These are phyloP conservation scores for Trypethelium eluteriae DNA, from an alignment of 495 filamentous ascomycete species.

Conservation along the genomic window DNA sequence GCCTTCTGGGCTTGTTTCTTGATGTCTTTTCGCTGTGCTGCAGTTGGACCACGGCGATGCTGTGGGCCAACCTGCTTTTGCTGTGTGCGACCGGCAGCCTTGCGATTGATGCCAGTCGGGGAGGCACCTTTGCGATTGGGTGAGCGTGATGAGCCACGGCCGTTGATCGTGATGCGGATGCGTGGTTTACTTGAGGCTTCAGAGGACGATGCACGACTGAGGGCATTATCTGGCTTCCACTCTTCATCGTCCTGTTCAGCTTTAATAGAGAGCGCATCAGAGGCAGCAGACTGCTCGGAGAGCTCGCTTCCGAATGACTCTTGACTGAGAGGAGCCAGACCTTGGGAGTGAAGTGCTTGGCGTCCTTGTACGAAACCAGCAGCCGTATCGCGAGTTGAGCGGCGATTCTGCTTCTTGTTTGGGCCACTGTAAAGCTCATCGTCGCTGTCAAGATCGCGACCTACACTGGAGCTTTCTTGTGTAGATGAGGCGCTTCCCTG, in stretches of 20 bases:
- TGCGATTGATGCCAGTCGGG: background rate
- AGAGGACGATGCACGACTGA: conserved; percentile 1
- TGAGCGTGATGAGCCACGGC: background rate
- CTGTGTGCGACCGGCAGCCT: background rate
- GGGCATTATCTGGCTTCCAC: background rate
- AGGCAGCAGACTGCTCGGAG: conserved; percentile 14
- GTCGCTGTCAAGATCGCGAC: conserved; percentile 43
- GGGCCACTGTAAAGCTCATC: conserved; percentile 37
- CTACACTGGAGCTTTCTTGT: conserved; percentile 40
- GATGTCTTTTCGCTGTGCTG: conserved; percentile 33
- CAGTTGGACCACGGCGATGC: conserved; percentile 16
- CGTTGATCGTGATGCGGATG: conserved; percentile 1
- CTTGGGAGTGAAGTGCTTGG: background rate
- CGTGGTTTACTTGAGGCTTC: background rate
- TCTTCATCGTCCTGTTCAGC: background rate
- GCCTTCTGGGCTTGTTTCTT: conserved; percentile 43
- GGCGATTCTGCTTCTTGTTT: conserved; percentile 45
- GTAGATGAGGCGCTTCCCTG: conserved; percentile 35
- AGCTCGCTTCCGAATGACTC: conserved; percentile 25
- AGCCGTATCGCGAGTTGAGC: conserved; percentile 32
- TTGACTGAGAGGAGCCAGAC: conserved; percentile 11
- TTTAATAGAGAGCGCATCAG: background rate
- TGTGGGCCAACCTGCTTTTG: conserved; percentile 9
- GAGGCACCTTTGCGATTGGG: background rate
- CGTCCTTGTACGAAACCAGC: background rate